A percentile compares a stretch with the other conserved stretches of the same genome.
These are phyloP conservation scores for Sisymbrium irio DNA, from an alignment of 345 rosid species.

Conservation along the genomic window DNA sequence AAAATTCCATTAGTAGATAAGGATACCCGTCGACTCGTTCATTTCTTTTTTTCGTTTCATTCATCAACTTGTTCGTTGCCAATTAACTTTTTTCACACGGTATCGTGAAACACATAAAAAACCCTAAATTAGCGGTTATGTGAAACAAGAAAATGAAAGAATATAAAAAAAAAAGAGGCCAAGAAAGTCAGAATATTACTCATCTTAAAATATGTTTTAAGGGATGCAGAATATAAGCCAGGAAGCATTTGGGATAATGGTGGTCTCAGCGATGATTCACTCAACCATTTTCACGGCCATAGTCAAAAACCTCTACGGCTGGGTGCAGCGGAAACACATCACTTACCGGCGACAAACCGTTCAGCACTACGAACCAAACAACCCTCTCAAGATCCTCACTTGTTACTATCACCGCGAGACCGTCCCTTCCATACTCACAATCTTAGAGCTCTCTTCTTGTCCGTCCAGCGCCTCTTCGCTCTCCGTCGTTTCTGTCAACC, in stretches of 20 bases:
- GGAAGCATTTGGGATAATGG: constrained; percentile 32
- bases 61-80: too few species aligned
- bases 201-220: not conserved
- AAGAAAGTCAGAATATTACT: not conserved
- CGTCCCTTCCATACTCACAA: constrained; percentile 29
- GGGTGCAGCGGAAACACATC: constrained; percentile 32
- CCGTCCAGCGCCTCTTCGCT: constrained; percentile 21
- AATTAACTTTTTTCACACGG: too few species aligned
- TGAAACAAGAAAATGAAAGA: too few species aligned
- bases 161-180: too few species aligned
- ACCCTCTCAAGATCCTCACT: constrained; percentile 34
- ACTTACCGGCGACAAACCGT: constrained; percentile 29
- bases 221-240: constrained; percentile 24
- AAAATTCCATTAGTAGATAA: not conserved
- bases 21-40: too few species aligned
- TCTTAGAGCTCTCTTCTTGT: constrained; percentile 33
- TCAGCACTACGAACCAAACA: constrained; percentile 3
- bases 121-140: too few species aligned
- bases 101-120: too few species aligned
- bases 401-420: constrained; percentile 30
- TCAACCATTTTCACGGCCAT: constrained; percentile 23
- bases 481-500: constrained; percentile 29
- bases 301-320: constrained; percentile 27
- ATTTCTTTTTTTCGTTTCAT: too few species aligned
- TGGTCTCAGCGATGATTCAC: constrained; percentile 15